Evolutionary conservation across 2,329 filamentous ascomycete species (phyloP).

Genomic region (Stachybotrys elegans): DNA sequence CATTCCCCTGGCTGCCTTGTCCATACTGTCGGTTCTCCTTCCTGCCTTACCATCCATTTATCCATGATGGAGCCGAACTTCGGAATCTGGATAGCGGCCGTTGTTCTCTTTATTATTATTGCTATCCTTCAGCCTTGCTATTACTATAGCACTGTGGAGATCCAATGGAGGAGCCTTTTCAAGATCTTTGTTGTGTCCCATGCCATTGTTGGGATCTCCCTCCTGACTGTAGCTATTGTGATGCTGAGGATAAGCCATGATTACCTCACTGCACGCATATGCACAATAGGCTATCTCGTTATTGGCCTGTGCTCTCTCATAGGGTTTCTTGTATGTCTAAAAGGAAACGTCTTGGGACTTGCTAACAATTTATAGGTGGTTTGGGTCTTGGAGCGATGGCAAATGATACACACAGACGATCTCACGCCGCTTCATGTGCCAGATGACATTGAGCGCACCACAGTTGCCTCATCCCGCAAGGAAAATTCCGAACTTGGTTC

Average conservation of each 20-base stretch:
- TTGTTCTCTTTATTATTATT: background rate
- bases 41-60: background rate
- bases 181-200: background rate
- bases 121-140: background rate
- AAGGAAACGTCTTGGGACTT: background rate
- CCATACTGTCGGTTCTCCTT: constrained; percentile 1
- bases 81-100: background rate
- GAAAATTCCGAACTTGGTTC: background rate
- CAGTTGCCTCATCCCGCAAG: background rate
- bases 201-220: background rate
- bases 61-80: background rate
- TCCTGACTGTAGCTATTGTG: background rate
- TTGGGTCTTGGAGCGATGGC: background rate
- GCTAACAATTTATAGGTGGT: background rate
- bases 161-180: background rate
- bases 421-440: background rate
- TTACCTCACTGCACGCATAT: background rate
- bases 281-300: background rate
- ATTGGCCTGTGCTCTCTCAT: background rate
- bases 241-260: background rate
- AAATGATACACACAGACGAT: background rate
- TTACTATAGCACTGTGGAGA: background rate
- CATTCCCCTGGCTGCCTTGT: background rate
- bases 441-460: background rate
- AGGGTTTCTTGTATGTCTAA: background rate